Percentiles rank a stretch among this genome's conserved stretches.
These are phyloP conservation scores for Pythium inflatum DNA, from an alignment of 352 stramenopile genomes.

Conservation along the genomic window DNA sequence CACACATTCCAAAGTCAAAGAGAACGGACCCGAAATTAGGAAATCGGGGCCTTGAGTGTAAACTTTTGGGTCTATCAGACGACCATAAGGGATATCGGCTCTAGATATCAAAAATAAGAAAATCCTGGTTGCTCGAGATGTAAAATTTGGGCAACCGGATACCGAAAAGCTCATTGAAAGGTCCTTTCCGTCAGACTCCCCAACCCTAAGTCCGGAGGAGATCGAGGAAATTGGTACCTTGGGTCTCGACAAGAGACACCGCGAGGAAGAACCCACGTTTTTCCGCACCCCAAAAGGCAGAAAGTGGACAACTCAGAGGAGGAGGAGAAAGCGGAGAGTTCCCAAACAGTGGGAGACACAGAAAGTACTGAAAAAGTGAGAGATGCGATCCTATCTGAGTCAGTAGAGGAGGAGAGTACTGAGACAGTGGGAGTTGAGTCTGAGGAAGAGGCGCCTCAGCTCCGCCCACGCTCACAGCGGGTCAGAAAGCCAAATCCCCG, in stretches of 20 bases:
- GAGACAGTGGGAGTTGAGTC: background rate
- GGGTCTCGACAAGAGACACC: background rate
- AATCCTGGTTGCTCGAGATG: conserved; percentile 4
- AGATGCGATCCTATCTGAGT: background rate
- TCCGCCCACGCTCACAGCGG: background rate
- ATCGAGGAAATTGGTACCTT: background rate
- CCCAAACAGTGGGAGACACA: too few relatives aligned
- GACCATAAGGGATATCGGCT: conserved; percentile 12
- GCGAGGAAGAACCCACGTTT: background rate
- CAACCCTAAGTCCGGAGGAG: background rate
- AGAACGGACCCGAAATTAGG: conserved; percentile 13
- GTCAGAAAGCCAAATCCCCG: background rate
- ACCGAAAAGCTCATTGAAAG: background rate
- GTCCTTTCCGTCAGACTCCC: background rate
- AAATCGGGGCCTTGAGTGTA: conserved; percentile 11
- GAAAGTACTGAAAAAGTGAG: background rate
- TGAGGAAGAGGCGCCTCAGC: background rate
- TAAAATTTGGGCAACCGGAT: background rate
- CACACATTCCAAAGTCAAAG: conserved; percentile 20
- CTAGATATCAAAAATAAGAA: background rate
- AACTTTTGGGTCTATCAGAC: background rate
- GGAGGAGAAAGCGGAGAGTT: too few relatives aligned
- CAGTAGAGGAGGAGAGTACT: background rate
- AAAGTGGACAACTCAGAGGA: too few relatives aligned
- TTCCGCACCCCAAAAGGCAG: background rate